Percentiles rank a stretch among this genome's conserved stretches.
These are phyloP conservation scores for Hypoxylon sp. DNA, from an alignment of 2,329 filamentous ascomycete species.

Conservation along the genomic window DNA sequence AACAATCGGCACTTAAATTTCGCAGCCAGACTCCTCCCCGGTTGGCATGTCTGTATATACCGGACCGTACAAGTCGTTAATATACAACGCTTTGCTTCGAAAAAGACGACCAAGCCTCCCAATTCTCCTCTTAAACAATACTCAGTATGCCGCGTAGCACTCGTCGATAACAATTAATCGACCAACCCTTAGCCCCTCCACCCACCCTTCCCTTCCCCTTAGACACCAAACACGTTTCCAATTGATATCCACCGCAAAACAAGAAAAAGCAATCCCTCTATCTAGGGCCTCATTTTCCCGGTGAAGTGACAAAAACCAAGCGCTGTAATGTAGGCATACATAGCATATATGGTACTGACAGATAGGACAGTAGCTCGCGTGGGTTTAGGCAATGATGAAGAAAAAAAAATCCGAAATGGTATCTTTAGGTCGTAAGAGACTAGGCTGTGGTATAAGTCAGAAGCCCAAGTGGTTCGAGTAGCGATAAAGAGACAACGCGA, in stretches of 20 bases:
- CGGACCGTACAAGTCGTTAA: slow-evolving; percentile 40
- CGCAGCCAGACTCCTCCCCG: slow-evolving; percentile 25
- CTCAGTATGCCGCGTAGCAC: slow-evolving; percentile 18
- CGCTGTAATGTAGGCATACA: slow-evolving; percentile 43
- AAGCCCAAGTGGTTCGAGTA: slow-evolving; percentile 16
- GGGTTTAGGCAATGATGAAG: slow-evolving; percentile 33
- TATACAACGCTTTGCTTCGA: slow-evolving; percentile 38
- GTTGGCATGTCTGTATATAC: slow-evolving; percentile 32
- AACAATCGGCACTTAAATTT: slow-evolving; percentile 32
- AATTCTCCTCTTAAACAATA: slow-evolving; percentile 19
- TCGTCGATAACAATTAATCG: slow-evolving; percentile 15
- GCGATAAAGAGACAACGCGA: slow-evolving; percentile 37
- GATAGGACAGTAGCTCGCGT: slow-evolving; percentile 26
- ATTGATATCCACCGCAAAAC: slow-evolving; percentile 36
- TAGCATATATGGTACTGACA: slow-evolving; percentile 22
- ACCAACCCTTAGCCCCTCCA: slow-evolving; percentile 20
- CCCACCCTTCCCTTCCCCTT: slow-evolving; percentile 18
- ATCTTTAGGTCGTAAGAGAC: slow-evolving; percentile 50
- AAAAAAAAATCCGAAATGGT: slow-evolving; percentile 48
- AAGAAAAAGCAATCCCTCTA: slow-evolving; percentile 30
- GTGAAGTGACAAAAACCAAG: slow-evolving; percentile 37
- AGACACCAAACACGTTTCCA: slow-evolving; percentile 36
- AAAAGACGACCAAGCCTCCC: slow-evolving; percentile 20
- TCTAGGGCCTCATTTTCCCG: slow-evolving; percentile 16
- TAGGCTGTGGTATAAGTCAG: slow-evolving; percentile 11